These are phyloP conservation scores for Vicia sativa DNA, from an alignment of 306 rosid species.

Conservation along the genomic window DNA sequence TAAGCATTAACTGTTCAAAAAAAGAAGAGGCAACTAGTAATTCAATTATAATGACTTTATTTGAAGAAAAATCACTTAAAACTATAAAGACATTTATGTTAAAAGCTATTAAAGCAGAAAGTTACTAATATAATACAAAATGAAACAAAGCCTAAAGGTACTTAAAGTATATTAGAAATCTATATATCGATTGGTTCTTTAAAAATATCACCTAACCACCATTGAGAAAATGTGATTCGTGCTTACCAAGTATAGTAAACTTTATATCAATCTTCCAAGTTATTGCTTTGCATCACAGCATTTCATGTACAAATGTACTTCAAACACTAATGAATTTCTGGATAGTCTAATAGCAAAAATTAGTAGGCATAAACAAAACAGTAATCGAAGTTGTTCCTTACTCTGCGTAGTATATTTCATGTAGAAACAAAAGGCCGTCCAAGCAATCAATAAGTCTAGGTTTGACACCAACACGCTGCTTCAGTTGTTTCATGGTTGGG, in stretches of 20 bases:
- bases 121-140: background rate
- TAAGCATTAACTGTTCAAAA: background rate
- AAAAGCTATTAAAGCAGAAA: slow-evolving; percentile 21
- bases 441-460: slow-evolving; percentile 76
- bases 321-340: slow-evolving; percentile 9
- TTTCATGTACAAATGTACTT: too few relatives aligned
- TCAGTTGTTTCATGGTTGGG: slow-evolving; percentile 57
- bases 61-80: slow-evolving; percentile 11
- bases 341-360: slow-evolving; percentile 30
- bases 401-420: slow-evolving; percentile 75
- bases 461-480: slow-evolving; percentile 70
- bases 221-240: slow-evolving; percentile 14
- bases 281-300: too few relatives aligned
- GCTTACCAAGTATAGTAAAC: too few relatives aligned
- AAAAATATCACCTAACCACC: slow-evolving; percentile 1
- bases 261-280: too few relatives aligned
- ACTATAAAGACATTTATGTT: background rate
- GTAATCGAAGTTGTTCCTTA: slow-evolving; percentile 43
- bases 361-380: slow-evolving; percentile 11
- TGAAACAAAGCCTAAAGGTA: slow-evolving; percentile 4
- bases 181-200: slow-evolving; percentile 13
- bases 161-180: background rate
- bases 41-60: slow-evolving; percentile 14
- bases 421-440: slow-evolving; percentile 76
- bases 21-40: slow-evolving; percentile 10